Base-by-base conservation (phyloP, 257 asterid genomes). In the Solanum corneliomulleri region DNA sequence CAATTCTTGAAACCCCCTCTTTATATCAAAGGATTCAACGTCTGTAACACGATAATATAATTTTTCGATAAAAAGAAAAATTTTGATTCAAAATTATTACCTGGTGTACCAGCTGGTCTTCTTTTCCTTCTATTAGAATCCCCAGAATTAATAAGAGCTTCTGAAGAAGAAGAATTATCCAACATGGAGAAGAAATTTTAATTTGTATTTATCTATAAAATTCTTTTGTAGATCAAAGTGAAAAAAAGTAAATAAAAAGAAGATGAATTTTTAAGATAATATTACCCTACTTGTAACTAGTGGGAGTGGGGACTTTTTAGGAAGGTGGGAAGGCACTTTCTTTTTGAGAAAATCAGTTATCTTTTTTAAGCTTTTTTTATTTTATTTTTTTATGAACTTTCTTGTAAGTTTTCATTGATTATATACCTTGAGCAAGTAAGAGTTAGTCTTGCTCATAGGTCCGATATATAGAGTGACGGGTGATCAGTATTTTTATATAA, bases 101-200 rank as follows among this genome's bases (percentile, higher is more conserved):
- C 92, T 82, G 91, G 92, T n/a, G 92, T 87, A 39, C 91, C 91
- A 31, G 92, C 91, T n/a, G 92, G 92, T 56, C 84, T 85, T 85
- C 92, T 62, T 87, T 89, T 90, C 44, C 90, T 69, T 76, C 86
- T 90, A 71, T 45, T 68, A 12, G 69, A 37, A 60, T 18, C 39
- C 64, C 74, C 87, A 52, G 81, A 78, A 39, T 78, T 44, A 37
- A 44, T 45, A 41, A 89, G 82, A 29, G 90, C 78, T 66, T 89
- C 90, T 68, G 86, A 89, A 68, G 88, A 86, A 21, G 88, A 88
- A 84, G 49, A 85, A 62, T 86, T 90, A 78, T 89, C 88, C 70
- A 90, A 45, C 90, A 90, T 89, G 84, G 88, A 29, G 86, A 62
- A 39, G 41, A 42, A 31, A 33, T 69, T 29, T 56, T 45, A 45